Percentiles rank a stretch among this genome's conserved stretches.
Conservation (phyloP, 306 rosid genomes). For the Dalbergia cultrata region DNA sequence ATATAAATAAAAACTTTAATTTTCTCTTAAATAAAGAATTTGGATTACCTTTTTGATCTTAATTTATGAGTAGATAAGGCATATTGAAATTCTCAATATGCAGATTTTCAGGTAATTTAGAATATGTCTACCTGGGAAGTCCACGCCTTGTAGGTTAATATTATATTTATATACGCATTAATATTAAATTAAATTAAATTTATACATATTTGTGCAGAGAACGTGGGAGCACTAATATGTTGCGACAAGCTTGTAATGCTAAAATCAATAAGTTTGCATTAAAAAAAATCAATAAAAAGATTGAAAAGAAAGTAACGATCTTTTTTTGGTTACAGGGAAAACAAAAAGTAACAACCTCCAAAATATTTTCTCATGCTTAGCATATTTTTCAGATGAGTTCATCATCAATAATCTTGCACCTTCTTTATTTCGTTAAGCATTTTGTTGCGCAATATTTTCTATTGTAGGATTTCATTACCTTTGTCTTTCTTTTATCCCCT, state of each 20-base stretch:
- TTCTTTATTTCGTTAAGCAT: background rate
- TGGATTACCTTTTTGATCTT: background rate
- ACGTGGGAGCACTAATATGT: constrained; percentile 5
- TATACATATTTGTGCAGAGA: background rate
- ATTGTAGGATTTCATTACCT: background rate
- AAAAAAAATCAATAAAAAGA: background rate
- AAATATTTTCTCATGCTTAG: background rate
- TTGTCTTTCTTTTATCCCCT: background rate
- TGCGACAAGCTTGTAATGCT: background rate
- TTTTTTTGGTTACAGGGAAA: too few relatives aligned
- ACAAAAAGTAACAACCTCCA: background rate
- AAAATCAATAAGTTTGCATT: background rate
- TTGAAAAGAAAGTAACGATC: background rate
- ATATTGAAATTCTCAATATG: background rate
- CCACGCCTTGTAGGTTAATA: constrained; percentile 8
- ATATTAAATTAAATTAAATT: too few relatives aligned
- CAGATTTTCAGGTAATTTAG: constrained; percentile 19
- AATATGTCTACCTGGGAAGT: constrained; percentile 11
- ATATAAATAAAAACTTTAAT: background rate
- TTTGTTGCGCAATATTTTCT: background rate
- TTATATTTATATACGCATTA: background rate
- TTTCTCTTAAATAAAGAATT: background rate
- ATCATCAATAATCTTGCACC: background rate
- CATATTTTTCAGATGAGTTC: background rate
- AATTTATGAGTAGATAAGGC: constrained; percentile 9